Conservation (phyloP, 2,329 filamentous ascomycete species). For the Venturia aucupariae region DNA sequence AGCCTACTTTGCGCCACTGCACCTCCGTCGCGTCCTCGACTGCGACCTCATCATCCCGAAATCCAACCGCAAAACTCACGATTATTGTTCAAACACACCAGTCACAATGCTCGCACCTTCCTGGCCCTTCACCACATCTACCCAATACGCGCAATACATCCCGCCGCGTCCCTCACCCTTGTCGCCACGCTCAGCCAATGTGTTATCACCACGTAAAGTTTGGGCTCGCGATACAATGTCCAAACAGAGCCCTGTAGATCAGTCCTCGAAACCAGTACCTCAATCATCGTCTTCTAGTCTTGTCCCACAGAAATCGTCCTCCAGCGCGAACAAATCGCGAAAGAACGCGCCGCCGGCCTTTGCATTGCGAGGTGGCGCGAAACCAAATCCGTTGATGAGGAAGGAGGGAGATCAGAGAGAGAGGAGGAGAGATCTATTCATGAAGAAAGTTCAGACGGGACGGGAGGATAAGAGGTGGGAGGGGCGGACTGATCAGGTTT, state of each 20-base stretch:
- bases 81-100: background rate
- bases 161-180: slow-evolving; percentile 35
- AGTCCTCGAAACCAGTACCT: slow-evolving; percentile 11
- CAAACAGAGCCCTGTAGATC: slow-evolving; percentile 12
- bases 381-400: slow-evolving; percentile 51
- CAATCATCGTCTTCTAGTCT: background rate
- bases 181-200: slow-evolving; percentile 31
- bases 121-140: slow-evolving; percentile 1
- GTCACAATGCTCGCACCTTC: slow-evolving; percentile 10
- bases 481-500: slow-evolving; percentile 38
- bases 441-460: slow-evolving; percentile 46
- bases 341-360: slow-evolving; percentile 25
- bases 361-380: slow-evolving; percentile 43
- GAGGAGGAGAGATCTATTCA: slow-evolving; percentile 56
- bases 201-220: slow-evolving; percentile 20
- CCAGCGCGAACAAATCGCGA: background rate
- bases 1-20: background rate
- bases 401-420: slow-evolving; percentile 49
- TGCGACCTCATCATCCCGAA: background rate
- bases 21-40: background rate
- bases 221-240: slow-evolving; percentile 20
- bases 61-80: background rate
- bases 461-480: slow-evolving; percentile 39
- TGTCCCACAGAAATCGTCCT: slow-evolving; percentile 16
- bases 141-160: slow-evolving; percentile 18